Base-by-base conservation (phyloP, 106 monocot genomes). In the Ottelia alismoides region DNA sequence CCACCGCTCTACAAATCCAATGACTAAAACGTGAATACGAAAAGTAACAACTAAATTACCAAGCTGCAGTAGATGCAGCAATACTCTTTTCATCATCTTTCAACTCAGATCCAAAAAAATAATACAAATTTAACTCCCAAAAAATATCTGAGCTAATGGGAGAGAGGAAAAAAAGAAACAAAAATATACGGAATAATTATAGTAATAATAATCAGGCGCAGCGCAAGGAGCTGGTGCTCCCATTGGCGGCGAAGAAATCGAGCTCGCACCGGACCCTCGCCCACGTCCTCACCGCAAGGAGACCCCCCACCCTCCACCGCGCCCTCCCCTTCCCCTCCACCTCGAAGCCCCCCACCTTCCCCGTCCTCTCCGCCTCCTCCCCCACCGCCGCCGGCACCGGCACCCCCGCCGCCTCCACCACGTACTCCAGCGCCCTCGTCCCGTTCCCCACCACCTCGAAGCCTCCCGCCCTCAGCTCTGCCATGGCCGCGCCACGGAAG, bases 241-340 rank as follows among this genome's bases (percentile, higher is more conserved):
- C 74, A 45, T 91, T 85, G 2, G 64, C 65, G 49, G 60, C 57
- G 28, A 50, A 68, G 69, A 86, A 92, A 11, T 44, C 27, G 29
- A 92, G 53, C 35, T 45, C 22, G 60, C 92, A 92, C 2, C 56
- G 28, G 20, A 86, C 44, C 32, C 70, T 73, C 2, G 82, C 70
- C 76, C 76, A 77, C 21, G 69, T 68, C 43, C 25, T 73, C 0
- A 82, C 40, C 0, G 64, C 43, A 1, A 82, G 21, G 18, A 92
- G 53, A 0, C 63, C 25, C 12, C 81, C 85, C 12, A 92, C 58
- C 63, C 68, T 69, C 85, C 85, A 92, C 53, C 67, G 19, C 0
- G 86, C 79, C 59, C 71, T 76, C 16, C 78, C 78, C 57, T 71
- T 61, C 51, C 92, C 85, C 1, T 28, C 31, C 28, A 92, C 50